Evolutionary conservation across 352 stramenopile genomes (phyloP).

Genomic region (Globisporangium ultimum): DNA sequence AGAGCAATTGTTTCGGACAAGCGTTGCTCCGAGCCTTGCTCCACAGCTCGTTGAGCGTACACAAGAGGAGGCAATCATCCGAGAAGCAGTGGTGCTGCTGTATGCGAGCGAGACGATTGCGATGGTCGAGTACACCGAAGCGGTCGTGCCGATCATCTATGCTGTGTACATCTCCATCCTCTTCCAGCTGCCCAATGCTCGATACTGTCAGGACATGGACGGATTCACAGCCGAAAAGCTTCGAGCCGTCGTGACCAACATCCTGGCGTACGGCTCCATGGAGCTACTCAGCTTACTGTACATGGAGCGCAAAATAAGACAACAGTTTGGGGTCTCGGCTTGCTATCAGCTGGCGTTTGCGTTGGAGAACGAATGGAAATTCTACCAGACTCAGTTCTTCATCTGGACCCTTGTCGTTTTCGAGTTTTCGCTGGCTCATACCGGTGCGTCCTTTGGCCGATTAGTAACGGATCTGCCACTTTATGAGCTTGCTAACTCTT

Average conservation of each 20-base stretch:
- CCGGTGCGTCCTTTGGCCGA: too few species aligned
- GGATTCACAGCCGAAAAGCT: constrained; percentile 1
- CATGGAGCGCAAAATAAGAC: constrained; percentile 13
- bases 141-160: constrained; percentile 22
- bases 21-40: too few species aligned
- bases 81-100: constrained; percentile 2
- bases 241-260: constrained; percentile 10
- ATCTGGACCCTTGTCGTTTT: constrained; percentile 1
- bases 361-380: not conserved
- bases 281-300: constrained; percentile 16
- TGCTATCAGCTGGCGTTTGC: constrained; percentile 18
- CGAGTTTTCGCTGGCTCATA: not conserved
- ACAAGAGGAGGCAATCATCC: not conserved
- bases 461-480: too few species aligned
- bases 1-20: too few species aligned
- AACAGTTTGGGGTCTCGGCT: constrained; percentile 11
- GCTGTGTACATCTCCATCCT: constrained; percentile 18
- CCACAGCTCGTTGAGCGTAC: too few species aligned
- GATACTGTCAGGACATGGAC: constrained; percentile 13
- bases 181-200: constrained; percentile 10
- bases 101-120: constrained; percentile 21
- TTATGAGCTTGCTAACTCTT: too few species aligned
- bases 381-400: not conserved
- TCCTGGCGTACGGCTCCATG: constrained; percentile 18
- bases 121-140: constrained; percentile 28